Conservation (phyloP, 2,329 filamentous ascomycete genomes). For the Elsinoe ampelina region DNA sequence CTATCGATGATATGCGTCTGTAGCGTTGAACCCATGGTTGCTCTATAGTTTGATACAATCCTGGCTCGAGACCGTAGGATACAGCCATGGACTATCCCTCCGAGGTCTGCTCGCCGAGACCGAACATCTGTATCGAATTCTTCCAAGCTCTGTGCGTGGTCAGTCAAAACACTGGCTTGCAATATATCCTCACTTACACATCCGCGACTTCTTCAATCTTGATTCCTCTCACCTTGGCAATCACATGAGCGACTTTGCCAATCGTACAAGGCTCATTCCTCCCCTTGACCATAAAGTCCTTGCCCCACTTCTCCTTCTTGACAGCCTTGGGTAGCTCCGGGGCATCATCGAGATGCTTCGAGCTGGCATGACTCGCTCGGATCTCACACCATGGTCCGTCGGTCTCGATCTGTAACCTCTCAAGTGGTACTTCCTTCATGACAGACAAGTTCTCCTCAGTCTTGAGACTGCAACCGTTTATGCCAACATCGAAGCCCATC, state of each 20-base stretch:
- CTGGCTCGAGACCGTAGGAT: too few relatives aligned
- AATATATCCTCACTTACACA: constrained; percentile 42
- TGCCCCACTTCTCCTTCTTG: constrained; percentile 92
- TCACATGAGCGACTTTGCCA: constrained; percentile 73
- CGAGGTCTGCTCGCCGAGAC: constrained; percentile 45
- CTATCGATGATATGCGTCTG: too few relatives aligned
- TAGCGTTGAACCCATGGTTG: too few relatives aligned
- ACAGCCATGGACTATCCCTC: neutral
- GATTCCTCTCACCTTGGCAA: constrained; percentile 77
- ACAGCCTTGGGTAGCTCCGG: constrained; percentile 69
- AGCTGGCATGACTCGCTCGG: constrained; percentile 75
- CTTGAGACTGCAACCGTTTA: constrained; percentile 96
- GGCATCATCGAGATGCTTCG: constrained; percentile 60
- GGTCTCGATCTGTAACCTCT: constrained; percentile 84
- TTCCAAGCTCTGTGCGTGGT: constrained; percentile 53
- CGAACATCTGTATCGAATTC: constrained; percentile 75
- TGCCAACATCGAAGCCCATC: constrained; percentile 79
- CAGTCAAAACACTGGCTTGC: constrained; percentile 19
- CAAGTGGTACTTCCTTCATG: constrained; percentile 67
- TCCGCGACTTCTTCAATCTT: constrained; percentile 75
- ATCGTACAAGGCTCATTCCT: constrained; percentile 90
- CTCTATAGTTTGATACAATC: too few relatives aligned
- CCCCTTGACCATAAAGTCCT: constrained; percentile 84
- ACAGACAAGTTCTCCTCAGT: constrained; percentile 83
- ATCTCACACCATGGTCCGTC: constrained; percentile 98